Conservation (phyloP, 2,329 filamentous ascomycete species). For the Fragosphaeria purpurea region DNA sequence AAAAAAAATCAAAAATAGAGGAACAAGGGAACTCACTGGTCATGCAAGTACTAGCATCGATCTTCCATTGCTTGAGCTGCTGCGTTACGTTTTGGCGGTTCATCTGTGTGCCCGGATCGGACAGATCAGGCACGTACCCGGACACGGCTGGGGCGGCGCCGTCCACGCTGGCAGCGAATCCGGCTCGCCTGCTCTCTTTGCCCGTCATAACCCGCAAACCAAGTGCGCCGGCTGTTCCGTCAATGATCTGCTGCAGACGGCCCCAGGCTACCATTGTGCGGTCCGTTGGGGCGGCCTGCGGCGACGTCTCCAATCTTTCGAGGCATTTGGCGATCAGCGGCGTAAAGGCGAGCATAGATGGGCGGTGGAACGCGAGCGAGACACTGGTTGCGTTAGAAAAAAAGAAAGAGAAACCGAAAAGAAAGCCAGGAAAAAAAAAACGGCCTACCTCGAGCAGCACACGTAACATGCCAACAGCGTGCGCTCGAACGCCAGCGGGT, state of each 20-base stretch:
- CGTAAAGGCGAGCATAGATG: slow-evolving; percentile 5
- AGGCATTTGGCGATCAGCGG: slow-evolving; percentile 6
- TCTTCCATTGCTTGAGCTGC: slow-evolving; percentile 8
- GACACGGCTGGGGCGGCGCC: not conserved
- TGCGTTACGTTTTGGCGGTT: slow-evolving; percentile 1
- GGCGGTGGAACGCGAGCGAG: slow-evolving; percentile 7
- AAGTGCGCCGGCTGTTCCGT: not conserved
- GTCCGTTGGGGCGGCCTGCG: slow-evolving; percentile 2
- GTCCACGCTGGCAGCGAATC: not conserved
- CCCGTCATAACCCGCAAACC: not conserved
- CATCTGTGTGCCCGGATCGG: slow-evolving; percentile 3
- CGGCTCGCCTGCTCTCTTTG: too few relatives aligned
- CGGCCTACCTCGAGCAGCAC: slow-evolving; percentile 2
- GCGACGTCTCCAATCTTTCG: slow-evolving; percentile 3
- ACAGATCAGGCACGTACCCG: not conserved
- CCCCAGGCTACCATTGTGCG: slow-evolving; percentile 6
- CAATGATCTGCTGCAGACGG: slow-evolving; percentile 5
- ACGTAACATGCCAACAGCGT: slow-evolving; percentile 9
- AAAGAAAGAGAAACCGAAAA: not conserved
- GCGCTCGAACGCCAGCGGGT: slow-evolving; percentile 6
- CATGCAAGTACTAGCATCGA: slow-evolving; percentile 3
- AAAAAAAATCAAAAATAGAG: not conserved
- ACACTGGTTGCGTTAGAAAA: not conserved
- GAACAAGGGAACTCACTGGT: slow-evolving; percentile 2
- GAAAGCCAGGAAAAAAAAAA: not conserved